Evolutionary conservation across 306 rosid species (phyloP), one percentile per base, ranked within the genome.

Genomic region (Biancaea sappan): DNA sequence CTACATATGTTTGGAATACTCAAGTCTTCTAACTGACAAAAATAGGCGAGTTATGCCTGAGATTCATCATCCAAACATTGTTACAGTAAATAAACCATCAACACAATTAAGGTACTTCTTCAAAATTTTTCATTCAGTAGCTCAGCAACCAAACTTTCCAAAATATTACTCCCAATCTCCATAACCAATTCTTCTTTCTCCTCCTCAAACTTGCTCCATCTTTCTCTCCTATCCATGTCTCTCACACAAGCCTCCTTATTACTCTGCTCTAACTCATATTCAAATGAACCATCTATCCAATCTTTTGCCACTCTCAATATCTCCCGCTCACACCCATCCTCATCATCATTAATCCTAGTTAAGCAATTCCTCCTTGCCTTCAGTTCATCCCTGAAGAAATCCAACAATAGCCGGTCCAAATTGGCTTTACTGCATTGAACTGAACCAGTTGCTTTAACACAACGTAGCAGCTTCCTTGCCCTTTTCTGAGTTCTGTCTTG

Each of bases 181-280:
- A 72, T 29, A 28, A 69, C 88, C 48, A 85, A 58, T 22, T 85
- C 85, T 54, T 81, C 62, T 67, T 57, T 58, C 52, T 88, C 85
- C 53, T 71, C 74, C 19, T 76, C 79, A 73, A 76, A 77, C 54
- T 70, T 78, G 78, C 66, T 69, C 92, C 92, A 83, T 48, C 47
- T 52, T 12, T 66, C 77, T 3, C 69, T 69, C 54, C 67, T 72
- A 52, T 88, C 67, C 86, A 85, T 83, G 0, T 85, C 85, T 21
- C 78, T 77, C 7, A 85, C 18, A 68, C 18, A 79, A 25, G 64
- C 75, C 46, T 83, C 88, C 70, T 61, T 88, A 13, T 63, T 74
- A 57, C 53, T 6, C 3, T 69, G 47, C 18, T 74, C 72, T 0
- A 60, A 16, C 1, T 76, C 82, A 82, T 73, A 69, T 14, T 32